Percentiles rank a stretch among this genome's conserved stretches.
These are phyloP conservation scores for Ulvella scutata DNA, from an alignment of 139 green algal species.

Conservation along the genomic window DNA sequence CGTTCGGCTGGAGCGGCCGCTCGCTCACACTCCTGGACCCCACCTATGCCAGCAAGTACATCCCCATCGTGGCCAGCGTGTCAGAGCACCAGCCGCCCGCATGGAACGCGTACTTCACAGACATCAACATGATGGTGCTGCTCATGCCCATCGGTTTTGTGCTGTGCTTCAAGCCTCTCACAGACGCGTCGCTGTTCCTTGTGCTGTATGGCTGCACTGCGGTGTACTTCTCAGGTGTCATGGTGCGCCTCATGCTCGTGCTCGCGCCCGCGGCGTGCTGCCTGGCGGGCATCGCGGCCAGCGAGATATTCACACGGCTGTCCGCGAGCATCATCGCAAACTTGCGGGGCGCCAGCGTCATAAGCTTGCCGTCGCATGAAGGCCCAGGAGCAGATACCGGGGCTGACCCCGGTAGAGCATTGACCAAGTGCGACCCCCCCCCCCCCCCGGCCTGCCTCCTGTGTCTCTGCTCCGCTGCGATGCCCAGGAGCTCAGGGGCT, in stretches of 20 bases:
- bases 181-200: slow-evolving; percentile 74
- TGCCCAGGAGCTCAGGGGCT: no score
- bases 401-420: no score
- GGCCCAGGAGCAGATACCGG: no score
- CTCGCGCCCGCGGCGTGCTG: slow-evolving; percentile 87
- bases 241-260: slow-evolving; percentile 93
- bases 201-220: slow-evolving; percentile 84
- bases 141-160: slow-evolving; percentile 55
- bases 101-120: slow-evolving; percentile 84
- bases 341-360: no score
- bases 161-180: slow-evolving; percentile 62
- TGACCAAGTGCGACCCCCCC: no score
- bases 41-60: slow-evolving; percentile 91
- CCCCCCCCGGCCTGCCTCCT: no score
- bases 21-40: slow-evolving; percentile 83
- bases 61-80: slow-evolving; percentile 92
- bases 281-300: slow-evolving; percentile 65
- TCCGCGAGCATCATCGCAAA: not conserved
- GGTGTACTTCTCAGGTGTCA: slow-evolving; percentile 89
- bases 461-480: no score
- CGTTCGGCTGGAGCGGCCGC: slow-evolving; percentile 84
- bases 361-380: no score
- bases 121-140: slow-evolving; percentile 32
- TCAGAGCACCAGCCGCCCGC: slow-evolving; percentile 81
- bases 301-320: slow-evolving; percentile 31